Conservation (phyloP, 805 yeast species). For the Brettanomyces bruxellensis region DNA sequence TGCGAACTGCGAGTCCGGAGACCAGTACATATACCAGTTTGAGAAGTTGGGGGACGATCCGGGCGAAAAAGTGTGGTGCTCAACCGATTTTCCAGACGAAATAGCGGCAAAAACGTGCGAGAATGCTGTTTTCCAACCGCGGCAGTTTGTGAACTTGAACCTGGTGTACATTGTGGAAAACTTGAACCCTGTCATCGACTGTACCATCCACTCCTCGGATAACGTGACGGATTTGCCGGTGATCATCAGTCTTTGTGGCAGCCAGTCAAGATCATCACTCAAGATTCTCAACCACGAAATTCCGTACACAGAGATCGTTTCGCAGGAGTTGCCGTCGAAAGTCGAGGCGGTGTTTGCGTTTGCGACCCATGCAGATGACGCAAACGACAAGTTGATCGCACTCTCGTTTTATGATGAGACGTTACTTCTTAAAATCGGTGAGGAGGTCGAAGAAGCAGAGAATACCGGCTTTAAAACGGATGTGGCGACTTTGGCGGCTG, state of each 20-base stretch:
- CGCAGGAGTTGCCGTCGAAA: constrained; percentile 64
- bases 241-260: constrained; percentile 34
- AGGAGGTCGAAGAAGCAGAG: constrained; percentile 64
- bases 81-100: constrained; percentile 27
- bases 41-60: constrained; percentile 57
- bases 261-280: constrained; percentile 35
- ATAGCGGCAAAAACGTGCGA: constrained; percentile 20
- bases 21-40: constrained; percentile 69
- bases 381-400: constrained; percentile 54
- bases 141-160: constrained; percentile 45
- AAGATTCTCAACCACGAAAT: constrained; percentile 49
- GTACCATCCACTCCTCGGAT: constrained; percentile 27
- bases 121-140: constrained; percentile 21
- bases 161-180: constrained; percentile 42
- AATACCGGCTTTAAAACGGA: constrained; percentile 46
- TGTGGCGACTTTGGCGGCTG: constrained; percentile 58
- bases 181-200: constrained; percentile 45
- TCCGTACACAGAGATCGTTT: constrained; percentile 51
- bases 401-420: constrained; percentile 61
- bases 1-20: constrained; percentile 53
- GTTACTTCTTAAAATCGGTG: constrained; percentile 68
- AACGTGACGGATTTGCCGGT: constrained; percentile 30
- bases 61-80: constrained; percentile 26
- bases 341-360: constrained; percentile 62
- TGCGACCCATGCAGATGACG: constrained; percentile 33